Percentiles rank a stretch among this genome's conserved stretches.
Conservation (phyloP, 768 basidiomycete species). For the Ramaria sp. region DNA sequence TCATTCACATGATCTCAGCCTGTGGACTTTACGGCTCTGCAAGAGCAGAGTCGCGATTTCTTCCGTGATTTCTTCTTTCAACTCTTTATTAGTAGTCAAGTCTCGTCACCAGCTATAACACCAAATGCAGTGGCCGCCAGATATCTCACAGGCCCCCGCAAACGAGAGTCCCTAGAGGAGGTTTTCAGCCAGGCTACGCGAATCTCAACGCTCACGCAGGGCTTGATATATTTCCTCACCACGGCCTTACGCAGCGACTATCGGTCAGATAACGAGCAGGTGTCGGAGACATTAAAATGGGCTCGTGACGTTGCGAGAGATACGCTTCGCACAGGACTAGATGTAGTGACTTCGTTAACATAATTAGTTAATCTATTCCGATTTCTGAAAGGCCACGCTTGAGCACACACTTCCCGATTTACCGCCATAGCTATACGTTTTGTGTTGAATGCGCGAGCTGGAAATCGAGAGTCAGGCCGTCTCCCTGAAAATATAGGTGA, state of each 20-base stretch:
- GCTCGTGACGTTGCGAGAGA: conserved; percentile 57
- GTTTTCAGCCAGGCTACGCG: conserved; percentile 68
- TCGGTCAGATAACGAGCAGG: conserved; percentile 24
- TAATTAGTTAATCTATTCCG: conserved; percentile 2
- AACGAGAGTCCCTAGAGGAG: conserved; percentile 58
- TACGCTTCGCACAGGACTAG: conserved; percentile 54
- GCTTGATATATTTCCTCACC: conserved; percentile 62
- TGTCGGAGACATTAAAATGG: conserved; percentile 47
- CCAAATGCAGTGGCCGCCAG: conserved; percentile 20
- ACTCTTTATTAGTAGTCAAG: conserved; percentile 67
- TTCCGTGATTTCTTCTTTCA: conserved; percentile 59
- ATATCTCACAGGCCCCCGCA: conserved; percentile 31
- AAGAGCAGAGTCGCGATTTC: conserved; percentile 53
- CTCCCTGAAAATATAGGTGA: conserved; percentile 6
- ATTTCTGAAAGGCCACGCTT: conserved; percentile 59
- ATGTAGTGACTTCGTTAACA: conserved; percentile 23
- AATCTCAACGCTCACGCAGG: conserved; percentile 57
- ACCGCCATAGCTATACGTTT: conserved; percentile 71
- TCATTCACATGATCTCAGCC: conserved; percentile 40
- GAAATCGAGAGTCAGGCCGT: background rate
- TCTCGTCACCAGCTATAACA: conserved; percentile 47
- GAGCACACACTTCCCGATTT: conserved; percentile 58
- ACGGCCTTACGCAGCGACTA: conserved; percentile 29
- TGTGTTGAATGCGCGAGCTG: conserved; percentile 66
- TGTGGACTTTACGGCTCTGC: conserved; percentile 73